A percentile compares a stretch with the other conserved stretches of the same genome.
These are phyloP conservation scores for Lyophyllum semitale DNA, from an alignment of 768 basidiomycete species.

Conservation along the genomic window DNA sequence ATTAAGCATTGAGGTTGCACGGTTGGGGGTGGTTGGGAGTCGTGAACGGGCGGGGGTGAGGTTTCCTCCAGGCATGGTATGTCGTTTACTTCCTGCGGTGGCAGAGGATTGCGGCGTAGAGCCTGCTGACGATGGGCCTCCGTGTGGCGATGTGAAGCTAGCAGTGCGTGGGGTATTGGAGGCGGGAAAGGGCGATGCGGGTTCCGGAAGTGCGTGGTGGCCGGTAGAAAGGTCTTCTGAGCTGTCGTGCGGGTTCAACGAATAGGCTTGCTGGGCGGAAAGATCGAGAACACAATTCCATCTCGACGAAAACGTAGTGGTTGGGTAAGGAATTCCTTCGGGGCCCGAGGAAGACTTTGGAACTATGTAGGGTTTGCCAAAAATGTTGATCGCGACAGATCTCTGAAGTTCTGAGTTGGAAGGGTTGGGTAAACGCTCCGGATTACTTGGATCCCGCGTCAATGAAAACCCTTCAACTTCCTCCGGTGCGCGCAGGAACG, in stretches of 20 bases:
- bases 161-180: conserved; percentile 28
- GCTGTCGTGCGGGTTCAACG: conserved; percentile 30
- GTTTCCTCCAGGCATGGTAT: conserved; percentile 44
- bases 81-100: conserved; percentile 60
- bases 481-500: conserved; percentile 69
- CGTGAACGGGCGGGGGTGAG: conserved; percentile 31
- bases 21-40: conserved; percentile 21
- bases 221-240: conserved; percentile 31
- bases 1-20: conserved; percentile 24
- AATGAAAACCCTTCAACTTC: conserved; percentile 49
- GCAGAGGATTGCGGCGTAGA: conserved; percentile 35
- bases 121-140: conserved; percentile 15
- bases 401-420: conserved; percentile 58
- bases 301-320: conserved; percentile 74
- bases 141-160: conserved; percentile 17
- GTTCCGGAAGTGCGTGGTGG: conserved; percentile 64
- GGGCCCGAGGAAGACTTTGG: conserved; percentile 22
- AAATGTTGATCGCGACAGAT: conserved; percentile 78
- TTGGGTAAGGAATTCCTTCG: conserved; percentile 51
- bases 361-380: conserved; percentile 65
- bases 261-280: conserved; percentile 36
- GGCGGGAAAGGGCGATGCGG: conserved; percentile 77
- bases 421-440: conserved; percentile 20
- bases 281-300: conserved; percentile 93
- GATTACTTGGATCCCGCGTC: conserved; percentile 23